phyloP scores from a whole-genome alignment of 257 asterid species.

The Misopates orontium region DNA sequence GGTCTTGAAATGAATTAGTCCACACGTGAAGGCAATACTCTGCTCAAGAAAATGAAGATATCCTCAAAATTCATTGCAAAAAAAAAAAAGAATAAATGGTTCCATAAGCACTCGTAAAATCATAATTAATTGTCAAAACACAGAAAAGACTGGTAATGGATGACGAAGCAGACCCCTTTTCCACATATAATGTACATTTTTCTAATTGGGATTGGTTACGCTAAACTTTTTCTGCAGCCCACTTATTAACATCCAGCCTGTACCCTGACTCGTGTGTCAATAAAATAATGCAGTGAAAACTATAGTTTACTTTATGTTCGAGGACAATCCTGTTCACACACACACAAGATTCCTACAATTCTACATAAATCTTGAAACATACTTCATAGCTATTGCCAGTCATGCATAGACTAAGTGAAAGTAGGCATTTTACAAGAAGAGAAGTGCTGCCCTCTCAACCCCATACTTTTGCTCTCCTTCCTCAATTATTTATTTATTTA shows the following conservation, averaged over 20 bases:
- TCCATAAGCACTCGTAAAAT: conserved; percentile 2
- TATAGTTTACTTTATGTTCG: neutral
- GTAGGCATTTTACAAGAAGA: neutral
- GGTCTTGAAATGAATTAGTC: conserved; percentile 62
- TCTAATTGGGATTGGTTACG: neutral
- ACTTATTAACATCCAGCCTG: neutral
- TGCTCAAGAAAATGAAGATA: conserved; percentile 32
- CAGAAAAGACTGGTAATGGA: neutral
- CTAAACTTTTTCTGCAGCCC: neutral
- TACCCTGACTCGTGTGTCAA: neutral
- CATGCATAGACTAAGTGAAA: neutral
- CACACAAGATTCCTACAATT: neutral
- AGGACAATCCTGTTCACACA: neutral
- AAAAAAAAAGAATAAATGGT: conserved; percentile 14
- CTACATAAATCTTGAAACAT: neutral
- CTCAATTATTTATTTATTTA: neutral
- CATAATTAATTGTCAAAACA: neutral
- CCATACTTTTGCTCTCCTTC: no score
- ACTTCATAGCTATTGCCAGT: neutral
- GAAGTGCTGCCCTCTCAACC: neutral
- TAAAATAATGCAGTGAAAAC: neutral
- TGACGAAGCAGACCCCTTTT: neutral
- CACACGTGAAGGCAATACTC: conserved; percentile 75
- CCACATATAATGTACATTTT: neutral
- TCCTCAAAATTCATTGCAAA: conserved; percentile 3